Evolutionary conservation across 495 filamentous ascomycete species (phyloP).

Genomic region (Chaetomidium leptoderma): DNA sequence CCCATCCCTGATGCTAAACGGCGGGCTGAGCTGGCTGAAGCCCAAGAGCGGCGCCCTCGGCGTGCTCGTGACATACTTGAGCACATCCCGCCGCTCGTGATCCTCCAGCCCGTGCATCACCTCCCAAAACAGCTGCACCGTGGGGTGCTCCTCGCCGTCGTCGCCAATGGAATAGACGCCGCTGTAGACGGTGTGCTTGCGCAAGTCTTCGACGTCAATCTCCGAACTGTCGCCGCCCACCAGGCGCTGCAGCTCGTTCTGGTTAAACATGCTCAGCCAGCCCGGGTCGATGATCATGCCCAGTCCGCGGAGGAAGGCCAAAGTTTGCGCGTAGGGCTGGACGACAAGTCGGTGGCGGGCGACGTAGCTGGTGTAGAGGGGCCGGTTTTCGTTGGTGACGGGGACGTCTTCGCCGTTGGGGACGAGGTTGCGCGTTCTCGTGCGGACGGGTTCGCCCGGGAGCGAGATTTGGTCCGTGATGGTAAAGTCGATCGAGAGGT

Average conservation of each 20-base stretch:
- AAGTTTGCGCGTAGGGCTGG: constrained; percentile 73
- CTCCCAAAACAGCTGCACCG: constrained; percentile 84
- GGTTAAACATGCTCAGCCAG: constrained; percentile 99
- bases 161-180: constrained; percentile 85
- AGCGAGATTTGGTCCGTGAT: constrained; percentile 71
- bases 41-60: constrained; percentile 88
- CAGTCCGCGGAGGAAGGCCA: constrained; percentile 80
- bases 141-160: constrained; percentile 79
- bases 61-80: constrained; percentile 94
- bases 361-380: constrained; percentile 90
- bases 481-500: constrained; percentile 84
- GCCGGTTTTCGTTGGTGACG: constrained; percentile 87
- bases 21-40: constrained; percentile 78
- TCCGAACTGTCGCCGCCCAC: constrained; percentile 80
- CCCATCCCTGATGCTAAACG: constrained; percentile 86
- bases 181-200: constrained; percentile 80
- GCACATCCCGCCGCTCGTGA: constrained; percentile 71
- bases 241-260: constrained; percentile 85
- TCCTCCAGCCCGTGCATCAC: constrained; percentile 75
- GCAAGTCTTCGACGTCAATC: constrained; percentile 82
- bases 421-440: constrained; percentile 67
- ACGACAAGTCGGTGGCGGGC: constrained; percentile 77
- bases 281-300: constrained; percentile 81
- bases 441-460: constrained; percentile 46
- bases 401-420: constrained; percentile 68